A percentile compares a stretch with the other conserved stretches of the same genome.
phyloP scores from a whole-genome alignment of 2,329 filamentous ascomycete genomes.

The Paecilomyces dactylethromorphus region DNA sequence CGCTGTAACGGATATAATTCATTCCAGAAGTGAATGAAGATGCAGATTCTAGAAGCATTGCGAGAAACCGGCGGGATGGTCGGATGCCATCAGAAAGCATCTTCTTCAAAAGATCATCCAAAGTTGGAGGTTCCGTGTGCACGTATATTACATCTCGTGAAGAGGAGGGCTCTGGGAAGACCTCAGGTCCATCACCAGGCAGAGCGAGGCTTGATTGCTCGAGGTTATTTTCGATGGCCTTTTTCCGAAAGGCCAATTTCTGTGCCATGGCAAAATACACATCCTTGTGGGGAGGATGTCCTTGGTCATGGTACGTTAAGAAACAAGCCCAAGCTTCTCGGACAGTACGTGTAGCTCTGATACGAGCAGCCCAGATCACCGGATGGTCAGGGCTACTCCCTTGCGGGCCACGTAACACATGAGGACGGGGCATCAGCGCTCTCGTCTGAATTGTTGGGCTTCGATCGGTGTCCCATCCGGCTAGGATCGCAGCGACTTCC shows the following conservation, averaged over 20 bases:
- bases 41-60: constrained; percentile 44
- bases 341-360: constrained; percentile 53
- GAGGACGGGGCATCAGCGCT: constrained; percentile 31
- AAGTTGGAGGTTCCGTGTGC: constrained; percentile 45
- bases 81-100: constrained; percentile 42
- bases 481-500: constrained; percentile 45
- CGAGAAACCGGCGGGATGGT: constrained; percentile 39
- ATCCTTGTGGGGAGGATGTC: constrained; percentile 25
- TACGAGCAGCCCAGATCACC: constrained; percentile 50
- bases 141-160: constrained; percentile 54
- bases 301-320: constrained; percentile 46
- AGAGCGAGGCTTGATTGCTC: constrained; percentile 24
- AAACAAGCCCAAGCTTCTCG: constrained; percentile 62
- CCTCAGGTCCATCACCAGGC: constrained; percentile 52
- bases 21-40: constrained; percentile 34
- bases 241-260: constrained; percentile 42
- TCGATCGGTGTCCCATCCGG: constrained; percentile 57
- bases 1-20: constrained; percentile 34
- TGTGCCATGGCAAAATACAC: constrained; percentile 53
- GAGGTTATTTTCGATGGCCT: constrained; percentile 14
- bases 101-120: constrained; percentile 45
- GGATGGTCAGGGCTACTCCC: constrained; percentile 15
- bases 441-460: constrained; percentile 59
- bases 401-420: constrained; percentile 8
- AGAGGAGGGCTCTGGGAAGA: constrained; percentile 49